Evolutionary conservation across 371 early-diverging fungal species (phyloP), one percentile per base, ranked within the genome.

Genomic region (Rhizomucor pusillus): DNA sequence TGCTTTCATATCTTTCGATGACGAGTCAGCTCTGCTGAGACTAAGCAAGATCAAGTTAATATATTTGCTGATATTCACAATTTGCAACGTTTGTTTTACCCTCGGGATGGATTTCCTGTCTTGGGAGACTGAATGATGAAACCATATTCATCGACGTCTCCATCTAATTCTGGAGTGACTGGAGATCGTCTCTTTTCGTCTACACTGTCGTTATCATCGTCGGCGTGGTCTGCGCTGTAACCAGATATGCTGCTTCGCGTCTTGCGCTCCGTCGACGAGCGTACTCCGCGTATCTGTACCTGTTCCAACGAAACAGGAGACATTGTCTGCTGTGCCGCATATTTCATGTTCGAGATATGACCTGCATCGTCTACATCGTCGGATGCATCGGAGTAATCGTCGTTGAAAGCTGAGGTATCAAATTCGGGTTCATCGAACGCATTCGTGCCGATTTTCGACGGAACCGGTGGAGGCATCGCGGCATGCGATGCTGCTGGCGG

Each of bases 141-240:
- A 1, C 87, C 87, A 57, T 78, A 81, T 53, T 81, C 75, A 50
- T 82, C 80, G 5, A 78, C 65, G 14, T 62, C 34, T 13, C 35
- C 41, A 44, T 39, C 56, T 47, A 10, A 18, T 40, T 44, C 33
- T 34, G 9, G 40, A 36, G 12, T 35, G 33, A 33, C 23, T 22
- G 29, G 39, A 48, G 33, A 13, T 41, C 4, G 49, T 34, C 19
- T 47, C 22, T 24, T 46, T 43, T 29, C 40, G 46, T 33, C 25
- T 50, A 11, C 33, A n/a, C 47, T 46, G 29, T 41, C 41, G 11
- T 41, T 12, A 16, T 19, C 41, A 11, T 41, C 41, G 41, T 41
- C 19, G 5, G 41, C 19, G 14, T 41, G 16, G 41, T 41, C 41
- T 41, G 14, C 41, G 5, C 29, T 29, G 29, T 3, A 29, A 7